Percentiles rank a stretch among this genome's conserved stretches.
Evolutionary conservation across 2,329 filamentous ascomycete genomes (phyloP).

Genomic region (Phaeosphaeria sp.): DNA sequence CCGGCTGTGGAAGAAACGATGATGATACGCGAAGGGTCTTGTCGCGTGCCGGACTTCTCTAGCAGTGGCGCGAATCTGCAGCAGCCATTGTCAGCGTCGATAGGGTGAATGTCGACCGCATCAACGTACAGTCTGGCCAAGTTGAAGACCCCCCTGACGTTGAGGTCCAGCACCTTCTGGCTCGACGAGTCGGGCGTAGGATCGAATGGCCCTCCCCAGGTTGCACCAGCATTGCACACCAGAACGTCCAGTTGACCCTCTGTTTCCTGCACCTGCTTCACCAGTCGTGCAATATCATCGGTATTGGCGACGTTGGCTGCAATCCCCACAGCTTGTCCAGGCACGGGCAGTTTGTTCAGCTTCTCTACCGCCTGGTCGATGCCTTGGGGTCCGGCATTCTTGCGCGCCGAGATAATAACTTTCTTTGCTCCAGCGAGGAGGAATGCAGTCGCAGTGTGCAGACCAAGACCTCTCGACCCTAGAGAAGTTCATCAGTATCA

Average conservation of each 20-base stretch:
- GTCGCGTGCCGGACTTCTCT: constrained; percentile 34
- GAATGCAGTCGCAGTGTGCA: constrained; percentile 49
- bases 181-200: constrained; percentile 44
- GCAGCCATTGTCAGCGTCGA: constrained; percentile 1
- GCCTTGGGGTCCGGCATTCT: constrained; percentile 45
- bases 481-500: background rate
- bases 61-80: constrained; percentile 46
- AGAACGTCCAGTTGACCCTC: constrained; percentile 46
- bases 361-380: constrained; percentile 48
- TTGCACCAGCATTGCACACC: constrained; percentile 49
- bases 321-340: constrained; percentile 43
- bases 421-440: constrained; percentile 49
- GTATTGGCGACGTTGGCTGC: constrained; percentile 48
- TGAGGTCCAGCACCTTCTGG: constrained; percentile 48
- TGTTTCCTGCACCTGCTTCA: constrained; percentile 40
- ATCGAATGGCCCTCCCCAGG: constrained; percentile 49
- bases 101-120: background rate
- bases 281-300: constrained; percentile 43
- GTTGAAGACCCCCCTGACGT: constrained; percentile 50
- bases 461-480: constrained; percentile 51
- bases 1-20: constrained; percentile 47
- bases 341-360: constrained; percentile 47
- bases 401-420: constrained; percentile 49
- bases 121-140: constrained; percentile 40
- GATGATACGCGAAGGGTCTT: constrained; percentile 47